Evolutionary conservation across 1,139 yeast species (phyloP).

Genomic region (Candida tropicalis): DNA sequence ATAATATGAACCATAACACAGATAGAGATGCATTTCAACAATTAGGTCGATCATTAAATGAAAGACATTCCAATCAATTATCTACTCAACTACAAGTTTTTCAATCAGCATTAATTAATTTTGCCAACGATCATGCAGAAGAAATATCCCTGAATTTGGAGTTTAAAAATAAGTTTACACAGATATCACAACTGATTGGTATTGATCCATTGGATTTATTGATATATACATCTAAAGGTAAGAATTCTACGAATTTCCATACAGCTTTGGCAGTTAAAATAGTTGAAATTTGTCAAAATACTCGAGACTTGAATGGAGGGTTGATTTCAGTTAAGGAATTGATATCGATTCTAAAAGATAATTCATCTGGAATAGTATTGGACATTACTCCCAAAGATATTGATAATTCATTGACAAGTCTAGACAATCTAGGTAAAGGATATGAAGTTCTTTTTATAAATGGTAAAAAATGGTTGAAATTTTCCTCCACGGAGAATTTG

Average conservation of each 20-base stretch:
- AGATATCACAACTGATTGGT: conserved; percentile 77
- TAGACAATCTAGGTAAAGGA: conserved; percentile 38
- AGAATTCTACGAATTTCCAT: conserved; percentile 51
- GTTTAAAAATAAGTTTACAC: conserved; percentile 69
- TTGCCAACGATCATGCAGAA: conserved; percentile 63
- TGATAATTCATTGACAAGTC: conserved; percentile 21
- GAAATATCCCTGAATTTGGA: conserved; percentile 67
- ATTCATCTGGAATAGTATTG: conserved; percentile 20
- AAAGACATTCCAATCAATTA: conserved; percentile 53
- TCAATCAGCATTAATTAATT: conserved; percentile 59
- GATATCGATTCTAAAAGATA: conserved; percentile 23
- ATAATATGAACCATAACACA: conserved; percentile 13
- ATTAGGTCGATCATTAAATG: conserved; percentile 30
- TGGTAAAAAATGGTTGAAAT: conserved; percentile 44
- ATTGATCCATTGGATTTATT: conserved; percentile 74
- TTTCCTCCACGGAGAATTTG: conserved; percentile 33
- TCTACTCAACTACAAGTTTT: conserved; percentile 61
- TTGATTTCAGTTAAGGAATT: conserved; percentile 68
- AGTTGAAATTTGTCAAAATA: conserved; percentile 72
- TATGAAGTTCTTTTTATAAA: conserved; percentile 37
- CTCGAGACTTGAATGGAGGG: conserved; percentile 80
- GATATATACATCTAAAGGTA: conserved; percentile 23
- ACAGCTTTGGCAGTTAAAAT: conserved; percentile 71
- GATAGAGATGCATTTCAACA: conserved; percentile 33
- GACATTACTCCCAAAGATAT: conserved; percentile 24